Percentiles rank a stretch among this genome's conserved stretches.
Conservation (phyloP, 2,329 filamentous ascomycete genomes). For the Ceratocystis huliohia region DNA sequence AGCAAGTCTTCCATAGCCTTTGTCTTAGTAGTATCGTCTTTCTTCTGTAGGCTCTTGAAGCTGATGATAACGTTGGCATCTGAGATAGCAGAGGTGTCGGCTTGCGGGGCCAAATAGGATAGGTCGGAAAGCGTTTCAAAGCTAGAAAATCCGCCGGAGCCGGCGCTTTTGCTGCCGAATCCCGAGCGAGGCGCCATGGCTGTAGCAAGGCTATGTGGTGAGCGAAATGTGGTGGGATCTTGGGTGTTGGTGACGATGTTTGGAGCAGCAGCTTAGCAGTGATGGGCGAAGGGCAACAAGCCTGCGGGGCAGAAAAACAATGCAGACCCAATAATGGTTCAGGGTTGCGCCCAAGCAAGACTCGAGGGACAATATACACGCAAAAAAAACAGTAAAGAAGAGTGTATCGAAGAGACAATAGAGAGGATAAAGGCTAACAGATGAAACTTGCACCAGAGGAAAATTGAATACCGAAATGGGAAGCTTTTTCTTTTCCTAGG, state of each 20-base stretch:
- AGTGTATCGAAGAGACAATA: background rate
- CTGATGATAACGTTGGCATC: conserved; percentile 73
- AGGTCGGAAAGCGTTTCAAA: conserved; percentile 32
- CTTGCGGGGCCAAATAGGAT: conserved; percentile 78
- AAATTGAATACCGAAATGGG: background rate
- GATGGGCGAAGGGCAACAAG: background rate
- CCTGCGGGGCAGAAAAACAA: conserved; percentile 5
- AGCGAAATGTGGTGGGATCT: background rate
- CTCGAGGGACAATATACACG: background rate
- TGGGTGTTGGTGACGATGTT: background rate
- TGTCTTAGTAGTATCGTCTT: conserved; percentile 80
- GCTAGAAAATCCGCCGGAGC: conserved; percentile 9
- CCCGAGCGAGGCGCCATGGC: conserved; percentile 10
- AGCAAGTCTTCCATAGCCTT: conserved; percentile 83
- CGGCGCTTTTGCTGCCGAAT: conserved; percentile 11
- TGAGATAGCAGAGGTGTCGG: conserved; percentile 63
- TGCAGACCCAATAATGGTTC: background rate
- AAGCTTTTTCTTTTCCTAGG: background rate
- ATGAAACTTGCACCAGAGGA: background rate
- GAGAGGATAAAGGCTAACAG: background rate
- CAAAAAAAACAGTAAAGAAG: background rate
- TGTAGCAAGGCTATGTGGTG: no score
- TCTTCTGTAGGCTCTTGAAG: conserved; percentile 89
- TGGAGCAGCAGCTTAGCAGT: background rate
- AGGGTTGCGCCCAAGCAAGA: background rate